Base-by-base conservation (phyloP, 495 filamentous ascomycete genomes). In the Lophiostoma macrostomum region DNA sequence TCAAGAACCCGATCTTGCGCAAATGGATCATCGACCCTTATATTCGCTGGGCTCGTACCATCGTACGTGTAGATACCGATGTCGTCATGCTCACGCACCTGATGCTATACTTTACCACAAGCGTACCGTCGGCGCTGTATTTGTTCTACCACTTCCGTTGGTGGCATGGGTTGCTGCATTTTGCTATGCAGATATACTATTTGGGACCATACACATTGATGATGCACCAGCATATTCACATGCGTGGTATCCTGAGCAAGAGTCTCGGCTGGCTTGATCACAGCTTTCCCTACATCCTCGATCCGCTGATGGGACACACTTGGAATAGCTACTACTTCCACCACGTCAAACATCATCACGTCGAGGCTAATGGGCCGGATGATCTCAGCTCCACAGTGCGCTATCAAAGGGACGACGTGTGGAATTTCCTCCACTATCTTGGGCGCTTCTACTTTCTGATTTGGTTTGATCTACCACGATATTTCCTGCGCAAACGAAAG, bases 281-380 rank as follows among this genome's bases (percentile, higher is more conserved):
- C 3, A 29, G 72, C 1, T 91, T 88, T 62, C 87, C 87, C 1
- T 91, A 90, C 58, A 61, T 90, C 14, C 69, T 79, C 23, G 84
- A 88, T 56, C 87, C 87, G 2, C 65, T 91, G 52, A 84, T 86
- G 74, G 87, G 87, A 1, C 86, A 90, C 58, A 89, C 87, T 0
- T 90, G 85, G 85, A 85, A 90, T 66, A 83, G 80, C 8, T 91
- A 90, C 67, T 91, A 76, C 64, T 89, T 88, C 60, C 87, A 91
- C 65, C 87, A 90, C 57, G 84, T 90, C 54, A 90, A 91, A 69
- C 84, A 87, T 64, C 87, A 90, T 62, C 87, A 90, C 58, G 82
- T 90, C 40, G 87, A 91, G 64, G 82, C 79, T 46, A 91, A 91
- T 64, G 87, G 87, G 0, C 85, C 85, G 0, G 73, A 81, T 30